These are phyloP conservation scores for Apophysomyces variabilis DNA, from an alignment of 371 early-diverging fungal species.

Conservation along the genomic window DNA sequence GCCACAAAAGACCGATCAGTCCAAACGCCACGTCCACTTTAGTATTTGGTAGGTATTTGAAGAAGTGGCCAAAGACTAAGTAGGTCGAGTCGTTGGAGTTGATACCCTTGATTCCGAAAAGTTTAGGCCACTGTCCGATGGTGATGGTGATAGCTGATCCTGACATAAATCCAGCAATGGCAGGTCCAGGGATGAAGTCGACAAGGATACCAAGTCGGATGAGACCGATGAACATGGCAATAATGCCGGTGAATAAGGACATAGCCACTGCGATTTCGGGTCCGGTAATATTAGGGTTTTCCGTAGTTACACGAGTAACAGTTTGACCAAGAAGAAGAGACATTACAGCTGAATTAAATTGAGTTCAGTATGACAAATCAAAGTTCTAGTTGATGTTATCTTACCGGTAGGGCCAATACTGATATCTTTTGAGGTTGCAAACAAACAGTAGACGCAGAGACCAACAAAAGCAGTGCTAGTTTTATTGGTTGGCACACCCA, in stretches of 20 bases:
- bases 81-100: conserved; percentile 62
- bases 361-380: neutral
- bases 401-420: conserved; percentile 82
- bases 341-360: conserved; percentile 73
- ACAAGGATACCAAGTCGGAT: conserved; percentile 83
- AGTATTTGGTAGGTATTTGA: conserved; percentile 49
- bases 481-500: neutral
- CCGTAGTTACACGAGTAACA: conserved; percentile 47
- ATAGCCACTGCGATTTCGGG: conserved; percentile 60
- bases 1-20: conserved; percentile 43
- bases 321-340: conserved; percentile 77
- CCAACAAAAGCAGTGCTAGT: conserved; percentile 70
- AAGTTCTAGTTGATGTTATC: neutral
- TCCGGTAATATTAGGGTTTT: conserved; percentile 38
- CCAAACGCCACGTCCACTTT: conserved; percentile 60
- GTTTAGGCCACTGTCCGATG: conserved; percentile 72
- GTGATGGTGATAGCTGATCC: conserved; percentile 81
- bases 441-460: conserved; percentile 74
- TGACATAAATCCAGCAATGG: conserved; percentile 71
- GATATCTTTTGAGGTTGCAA: conserved; percentile 87
- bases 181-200: conserved; percentile 87
- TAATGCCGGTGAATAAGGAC: conserved; percentile 63
- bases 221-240: conserved; percentile 74
- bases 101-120: conserved; percentile 73
- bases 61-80: conserved; percentile 59